Percentiles rank a stretch among this genome's conserved stretches.
phyloP scores from a whole-genome alignment of 371 early-diverging fungal genomes.

The Umbelopsis sp. region DNA sequence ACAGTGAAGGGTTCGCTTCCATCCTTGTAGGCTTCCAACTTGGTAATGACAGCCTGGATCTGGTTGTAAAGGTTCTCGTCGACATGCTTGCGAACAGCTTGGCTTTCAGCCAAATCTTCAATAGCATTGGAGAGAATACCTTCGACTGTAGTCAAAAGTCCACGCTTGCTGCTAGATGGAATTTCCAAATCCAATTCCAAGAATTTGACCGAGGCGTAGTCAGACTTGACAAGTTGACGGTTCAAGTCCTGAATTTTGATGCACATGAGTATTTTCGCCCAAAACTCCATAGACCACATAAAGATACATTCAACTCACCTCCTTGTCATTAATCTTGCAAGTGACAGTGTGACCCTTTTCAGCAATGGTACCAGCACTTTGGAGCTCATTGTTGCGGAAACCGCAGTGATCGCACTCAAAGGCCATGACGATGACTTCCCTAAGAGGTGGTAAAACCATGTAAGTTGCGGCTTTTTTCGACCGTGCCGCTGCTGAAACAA shows the following conservation, averaged over 20 bases:
- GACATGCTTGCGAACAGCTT: conserved; percentile 74
- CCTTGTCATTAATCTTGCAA: conserved; percentile 61
- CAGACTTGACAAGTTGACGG: conserved; percentile 92
- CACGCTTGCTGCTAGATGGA: conserved; percentile 77
- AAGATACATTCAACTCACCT: conserved; percentile 30
- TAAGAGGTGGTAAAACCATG: conserved; percentile 10
- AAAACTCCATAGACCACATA: background rate
- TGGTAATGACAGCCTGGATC: conserved; percentile 74
- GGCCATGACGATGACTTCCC: conserved; percentile 90
- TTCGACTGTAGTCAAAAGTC: conserved; percentile 88
- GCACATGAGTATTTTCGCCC: background rate
- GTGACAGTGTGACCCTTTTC: conserved; percentile 79
- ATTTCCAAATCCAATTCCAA: conserved; percentile 89
- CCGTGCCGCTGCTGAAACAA: background rate
- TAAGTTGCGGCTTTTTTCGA: background rate
- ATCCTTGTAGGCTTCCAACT: conserved; percentile 62
- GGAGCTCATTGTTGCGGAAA: conserved; percentile 88
- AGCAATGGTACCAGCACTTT: conserved; percentile 80
- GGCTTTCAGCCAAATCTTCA: conserved; percentile 79
- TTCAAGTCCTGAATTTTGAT: conserved; percentile 66
- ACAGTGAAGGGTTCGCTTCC: conserved; percentile 71
- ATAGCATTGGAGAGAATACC: conserved; percentile 80
- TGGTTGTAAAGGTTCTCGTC: conserved; percentile 71
- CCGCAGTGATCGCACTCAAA: conserved; percentile 96
- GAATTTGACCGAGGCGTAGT: conserved; percentile 78